phyloP scores from a whole-genome alignment of 192 early-diverging fungal genomes.

The Nowakowskiella sp. region DNA sequence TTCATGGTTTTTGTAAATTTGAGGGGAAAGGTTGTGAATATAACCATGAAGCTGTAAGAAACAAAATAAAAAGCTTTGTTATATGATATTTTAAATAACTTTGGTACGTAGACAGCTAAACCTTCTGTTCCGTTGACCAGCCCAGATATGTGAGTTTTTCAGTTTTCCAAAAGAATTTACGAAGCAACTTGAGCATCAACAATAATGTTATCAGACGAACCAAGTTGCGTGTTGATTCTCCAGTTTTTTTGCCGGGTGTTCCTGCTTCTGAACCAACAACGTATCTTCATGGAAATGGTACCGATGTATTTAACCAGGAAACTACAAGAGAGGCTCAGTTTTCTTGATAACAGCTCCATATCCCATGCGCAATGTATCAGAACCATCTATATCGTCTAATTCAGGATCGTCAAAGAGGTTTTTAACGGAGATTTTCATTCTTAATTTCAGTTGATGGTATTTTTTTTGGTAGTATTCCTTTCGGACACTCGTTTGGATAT shows the following conservation, averaged over 20 bases:
- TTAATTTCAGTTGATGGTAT: too few relatives aligned
- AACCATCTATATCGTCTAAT: too few relatives aligned
- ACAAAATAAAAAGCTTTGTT: too few relatives aligned
- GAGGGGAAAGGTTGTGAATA: constrained; percentile 78
- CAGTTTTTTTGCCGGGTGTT: constrained; percentile 49
- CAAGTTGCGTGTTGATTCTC: constrained; percentile 59
- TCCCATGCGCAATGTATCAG: too few relatives aligned
- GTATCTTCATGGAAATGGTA: not conserved
- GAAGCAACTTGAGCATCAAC: too few relatives aligned
- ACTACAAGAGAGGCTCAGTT: not conserved
- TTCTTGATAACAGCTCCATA: constrained; percentile 21
- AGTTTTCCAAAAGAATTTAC: not conserved
- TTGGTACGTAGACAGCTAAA: too few relatives aligned
- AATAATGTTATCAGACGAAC: constrained; percentile 33
- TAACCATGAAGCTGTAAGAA: constrained; percentile 63
- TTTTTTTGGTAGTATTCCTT: too few relatives aligned
- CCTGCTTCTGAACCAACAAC: not conserved
- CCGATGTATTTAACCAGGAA: constrained; percentile 12
- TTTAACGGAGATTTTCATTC: too few relatives aligned
- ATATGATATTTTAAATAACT: too few relatives aligned
- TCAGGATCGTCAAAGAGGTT: too few relatives aligned
- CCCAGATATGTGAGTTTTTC: constrained; percentile 13
- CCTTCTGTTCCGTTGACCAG: too few relatives aligned
- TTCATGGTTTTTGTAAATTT: constrained; percentile 78
- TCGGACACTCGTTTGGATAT: too few relatives aligned